Evolutionary conservation across 805 yeast species (phyloP), one percentile per base, ranked within the genome.

Genomic region (Candida maesae): DNA sequence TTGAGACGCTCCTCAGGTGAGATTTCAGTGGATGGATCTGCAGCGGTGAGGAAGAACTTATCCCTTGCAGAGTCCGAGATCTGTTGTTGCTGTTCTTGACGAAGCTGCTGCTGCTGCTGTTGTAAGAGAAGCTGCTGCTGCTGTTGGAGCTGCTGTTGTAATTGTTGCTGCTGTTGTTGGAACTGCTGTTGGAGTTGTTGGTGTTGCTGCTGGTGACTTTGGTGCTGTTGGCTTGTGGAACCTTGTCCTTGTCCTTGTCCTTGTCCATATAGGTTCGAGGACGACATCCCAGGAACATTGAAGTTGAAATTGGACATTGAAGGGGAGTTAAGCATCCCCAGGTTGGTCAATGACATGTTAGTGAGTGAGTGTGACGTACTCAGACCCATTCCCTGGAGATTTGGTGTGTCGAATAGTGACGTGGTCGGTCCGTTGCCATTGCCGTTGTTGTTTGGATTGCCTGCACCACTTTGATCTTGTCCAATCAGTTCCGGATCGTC

Each of bases 21-120:
- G 27, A 85, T 83, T 50, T 88, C 96, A 2, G 91, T 87, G 0
- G 96, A 85, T 5, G 98, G 98, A 60, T 91, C 98, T 0, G 97
- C 97, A 0, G 98, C 98, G 0, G 97, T 91, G 36, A 91, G 66
- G 66, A 91, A 90, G 64, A 91, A 91, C 61, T 89, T 89, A 59
- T 90, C 97, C 49, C 88, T 74, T 1, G 96, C 95, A 2, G 93
- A 80, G 41, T 85, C 91, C 2, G 68, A 61, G 33, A 55, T 54
- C 34, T 44, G 57, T 28, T 47, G 49, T 15, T 44, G 49, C 25
- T 47, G 51, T 14, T 44, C 48, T 13, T 35, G 40, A 14, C 45
- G 44, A 8, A 36, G 30, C 24, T 35, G 37, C 15, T 38, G 50
- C 32, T 33, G 36, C 14, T 35, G 40, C 7, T 49, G 49, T 20